Evolutionary conservation across 108 stramenopile species (phyloP), one percentile per base, ranked within the genome.

Genomic region (Nannochloropsis gaditana): DNA sequence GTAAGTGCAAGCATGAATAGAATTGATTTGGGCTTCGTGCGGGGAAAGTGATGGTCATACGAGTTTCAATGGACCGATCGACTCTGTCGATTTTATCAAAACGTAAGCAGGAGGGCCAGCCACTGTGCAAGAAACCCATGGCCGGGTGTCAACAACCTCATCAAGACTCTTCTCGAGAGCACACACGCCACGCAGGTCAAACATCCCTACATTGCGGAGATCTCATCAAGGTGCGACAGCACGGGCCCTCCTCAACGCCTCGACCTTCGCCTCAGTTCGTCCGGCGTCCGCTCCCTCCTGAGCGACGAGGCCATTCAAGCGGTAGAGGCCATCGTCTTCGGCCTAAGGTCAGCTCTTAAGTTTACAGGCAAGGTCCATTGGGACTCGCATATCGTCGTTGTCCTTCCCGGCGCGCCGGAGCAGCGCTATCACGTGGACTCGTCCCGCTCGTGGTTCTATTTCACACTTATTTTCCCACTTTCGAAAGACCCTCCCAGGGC

Each of bases 301-400:
- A 73, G 19, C 19, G 19, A 15, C 59, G n/a, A 15, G 2, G 59
- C 59, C n/a, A 73, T 73, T 73, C 59, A n/a, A 73, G 59, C 19
- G n/a, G 59, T 73, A n/a, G 59, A 73, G n/a, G 59, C 59, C 59
- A 73, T 73, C n/a, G n/a, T 73, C n/a, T 73, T 73, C 59, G n/a
- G 59, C 59, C 59, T 73, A n/a, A 73, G n/a, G 59, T 15, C 15
- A 73, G 59, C 59, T 8, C 59, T 73, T 8, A 15, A 73, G 8
- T 73, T 73, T 73, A n/a, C 59, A 3, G 59, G 59, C 3, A 73
- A 73, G n/a, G 59, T 73, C 19, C 59, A 73, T n/a, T 73, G 59
- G 59, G 59, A 73, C n/a, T n/a, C 59, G 59, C 59, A 73, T n/a
- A 2, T 73, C n/a, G 59, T 73, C 59, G 19, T 73, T n/a, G 59